Conservation (phyloP, 768 basidiomycete genomes). For the Trametes maxima region DNA sequence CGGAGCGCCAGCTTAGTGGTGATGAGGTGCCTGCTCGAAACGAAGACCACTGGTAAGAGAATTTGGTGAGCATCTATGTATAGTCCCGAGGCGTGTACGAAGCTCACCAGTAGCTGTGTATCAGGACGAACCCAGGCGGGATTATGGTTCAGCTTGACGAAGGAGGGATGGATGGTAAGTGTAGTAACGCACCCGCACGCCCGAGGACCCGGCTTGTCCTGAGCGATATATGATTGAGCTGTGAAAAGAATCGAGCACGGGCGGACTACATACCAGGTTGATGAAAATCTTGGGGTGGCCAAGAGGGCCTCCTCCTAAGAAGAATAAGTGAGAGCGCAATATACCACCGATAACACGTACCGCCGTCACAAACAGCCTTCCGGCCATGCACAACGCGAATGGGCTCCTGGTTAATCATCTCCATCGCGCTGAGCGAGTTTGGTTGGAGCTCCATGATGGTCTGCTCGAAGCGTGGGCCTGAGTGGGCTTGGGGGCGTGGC, state of each 20-base stretch:
- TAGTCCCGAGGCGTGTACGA: background rate
- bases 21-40: constrained; percentile 84
- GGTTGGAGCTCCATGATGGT: constrained; percentile 87
- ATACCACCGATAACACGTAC: constrained; percentile 50
- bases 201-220: constrained; percentile 89
- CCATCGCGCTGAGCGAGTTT: constrained; percentile 88
- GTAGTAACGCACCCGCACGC: constrained; percentile 80
- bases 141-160: constrained; percentile 6
- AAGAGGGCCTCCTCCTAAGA: constrained; percentile 84
- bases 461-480: constrained; percentile 90
- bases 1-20: constrained; percentile 41
- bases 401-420: constrained; percentile 84
- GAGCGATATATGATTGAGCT: constrained; percentile 10
- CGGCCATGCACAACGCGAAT: constrained; percentile 79
- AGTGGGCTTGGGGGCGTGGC: constrained; percentile 58
- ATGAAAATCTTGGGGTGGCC: constrained; percentile 98
- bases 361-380: constrained; percentile 93
- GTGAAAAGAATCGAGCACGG: background rate
- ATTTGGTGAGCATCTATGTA: background rate
- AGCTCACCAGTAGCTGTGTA: constrained; percentile 40
- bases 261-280: constrained; percentile 70
- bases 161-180: constrained; percentile 16
- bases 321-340: background rate
- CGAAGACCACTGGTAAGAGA: constrained; percentile 69
- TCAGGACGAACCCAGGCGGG: constrained; percentile 11